phyloP scores from a whole-genome alignment of 2,329 filamentous ascomycete genomes.

The Lachnellula cervina region DNA sequence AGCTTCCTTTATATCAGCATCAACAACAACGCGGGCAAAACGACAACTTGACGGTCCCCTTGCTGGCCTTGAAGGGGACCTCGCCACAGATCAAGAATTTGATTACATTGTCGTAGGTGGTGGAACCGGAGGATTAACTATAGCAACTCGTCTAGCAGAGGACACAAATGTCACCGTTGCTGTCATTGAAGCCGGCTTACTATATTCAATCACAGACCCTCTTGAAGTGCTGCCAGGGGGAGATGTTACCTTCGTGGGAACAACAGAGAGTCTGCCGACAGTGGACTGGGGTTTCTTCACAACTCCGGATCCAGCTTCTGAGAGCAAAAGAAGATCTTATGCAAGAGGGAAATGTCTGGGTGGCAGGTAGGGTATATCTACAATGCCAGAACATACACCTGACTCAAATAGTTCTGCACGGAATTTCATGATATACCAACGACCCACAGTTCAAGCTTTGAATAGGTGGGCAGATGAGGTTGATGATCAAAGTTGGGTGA shows the following conservation, averaged over 20 bases:
- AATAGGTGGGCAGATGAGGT: conserved; percentile 40
- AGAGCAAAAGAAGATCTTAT: conserved; percentile 3
- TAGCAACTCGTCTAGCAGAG: conserved; percentile 7
- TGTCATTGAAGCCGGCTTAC: conserved; percentile 5
- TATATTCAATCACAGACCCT: conserved; percentile 6
- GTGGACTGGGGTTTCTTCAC: conserved; percentile 6
- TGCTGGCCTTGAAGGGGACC: neutral
- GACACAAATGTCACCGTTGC: conserved; percentile 1
- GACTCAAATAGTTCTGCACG: conserved; percentile 26
- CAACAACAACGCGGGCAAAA: neutral
- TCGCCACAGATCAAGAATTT: neutral
- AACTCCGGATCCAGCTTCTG: conserved; percentile 7
- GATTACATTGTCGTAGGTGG: conserved; percentile 18
- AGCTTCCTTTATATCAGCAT: too few relatives aligned
- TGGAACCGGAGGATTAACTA: conserved; percentile 3
- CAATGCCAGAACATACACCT: neutral
- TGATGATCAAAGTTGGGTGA: conserved; percentile 28
- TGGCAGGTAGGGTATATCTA: conserved; percentile 1
- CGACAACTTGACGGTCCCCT: neutral
- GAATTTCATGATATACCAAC: conserved; percentile 30
- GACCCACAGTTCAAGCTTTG: conserved; percentile 11
- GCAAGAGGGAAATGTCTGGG: conserved; percentile 11
- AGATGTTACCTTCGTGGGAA: neutral
- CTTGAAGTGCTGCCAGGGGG: neutral
- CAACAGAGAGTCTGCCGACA: neutral